A percentile compares a stretch with the other conserved stretches of the same genome.
Evolutionary conservation across 129 eudicot genomes (phyloP).

Genomic region (Chrysanthemum makinoi): DNA sequence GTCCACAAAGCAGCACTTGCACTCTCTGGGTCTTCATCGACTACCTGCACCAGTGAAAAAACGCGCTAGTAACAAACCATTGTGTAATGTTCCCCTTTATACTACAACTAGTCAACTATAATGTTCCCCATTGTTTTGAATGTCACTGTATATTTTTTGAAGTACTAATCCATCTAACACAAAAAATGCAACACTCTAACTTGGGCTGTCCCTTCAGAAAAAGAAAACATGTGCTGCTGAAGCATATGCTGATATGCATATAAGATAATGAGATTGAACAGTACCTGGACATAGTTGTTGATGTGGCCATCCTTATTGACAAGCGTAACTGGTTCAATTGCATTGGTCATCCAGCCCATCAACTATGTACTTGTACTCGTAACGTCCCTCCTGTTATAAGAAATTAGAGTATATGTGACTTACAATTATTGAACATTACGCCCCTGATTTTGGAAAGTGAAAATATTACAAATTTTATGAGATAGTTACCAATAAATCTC

Average conservation of each 20-base stretch:
- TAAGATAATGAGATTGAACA: neutral
- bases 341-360: slow-evolving; percentile 90
- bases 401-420: neutral
- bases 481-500: slow-evolving; percentile 72
- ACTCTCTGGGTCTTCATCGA: slow-evolving; percentile 57
- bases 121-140: no score
- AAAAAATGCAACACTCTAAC: no score
- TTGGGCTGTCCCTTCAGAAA: no score
- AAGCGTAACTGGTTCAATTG: slow-evolving; percentile 53
- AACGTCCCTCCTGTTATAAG: slow-evolving; percentile 65
- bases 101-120: no score
- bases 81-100: neutral
- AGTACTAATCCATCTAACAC: no score
- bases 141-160: no score
- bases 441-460: neutral
- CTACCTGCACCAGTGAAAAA: slow-evolving; percentile 48
- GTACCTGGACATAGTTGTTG: slow-evolving; percentile 79
- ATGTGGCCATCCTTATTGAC: slow-evolving; percentile 83
- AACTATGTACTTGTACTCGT: slow-evolving; percentile 92
- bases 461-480: neutral
- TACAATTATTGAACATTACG: neutral
- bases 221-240: no score
- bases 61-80: neutral
- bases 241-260: neutral
- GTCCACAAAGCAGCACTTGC: slow-evolving; percentile 51